Evolutionary conservation across 495 filamentous ascomycete species (phyloP).

Genomic region (Penicillium herquei): DNA sequence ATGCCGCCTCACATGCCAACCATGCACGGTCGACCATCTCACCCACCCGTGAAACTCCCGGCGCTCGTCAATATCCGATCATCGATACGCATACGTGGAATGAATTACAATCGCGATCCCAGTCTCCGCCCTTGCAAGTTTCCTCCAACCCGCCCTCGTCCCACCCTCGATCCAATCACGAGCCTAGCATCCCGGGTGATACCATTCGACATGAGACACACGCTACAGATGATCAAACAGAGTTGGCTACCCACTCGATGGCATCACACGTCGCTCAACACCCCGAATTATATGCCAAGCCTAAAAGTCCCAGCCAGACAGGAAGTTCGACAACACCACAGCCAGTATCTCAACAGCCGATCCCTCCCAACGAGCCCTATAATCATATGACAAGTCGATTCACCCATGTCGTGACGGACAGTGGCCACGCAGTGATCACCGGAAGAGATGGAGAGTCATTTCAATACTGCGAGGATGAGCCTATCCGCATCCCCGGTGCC

Average conservation of each 20-base stretch:
- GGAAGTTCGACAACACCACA: conserved; percentile 1
- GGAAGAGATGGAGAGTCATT: conserved; percentile 67
- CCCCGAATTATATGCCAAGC: conserved; percentile 20
- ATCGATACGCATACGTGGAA: conserved; percentile 34
- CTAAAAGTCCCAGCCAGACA: conserved; percentile 10
- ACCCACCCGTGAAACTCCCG: conserved; percentile 25
- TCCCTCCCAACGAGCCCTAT: conserved; percentile 26
- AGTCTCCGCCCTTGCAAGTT: conserved; percentile 3
- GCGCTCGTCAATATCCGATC: conserved; percentile 32
- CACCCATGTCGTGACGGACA: conserved; percentile 74
- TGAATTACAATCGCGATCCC: conserved; percentile 21
- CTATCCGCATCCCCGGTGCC: conserved; percentile 90
- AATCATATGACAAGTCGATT: conserved; percentile 68
- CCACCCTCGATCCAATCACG: background rate
- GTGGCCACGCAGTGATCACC: conserved; percentile 82
- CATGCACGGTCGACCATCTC: conserved; percentile 12
- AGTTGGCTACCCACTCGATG: conserved; percentile 23
- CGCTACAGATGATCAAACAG: conserved; percentile 12
- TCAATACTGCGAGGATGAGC: conserved; percentile 89
- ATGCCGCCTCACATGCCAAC: conserved; percentile 10
- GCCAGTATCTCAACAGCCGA: conserved; percentile 5
- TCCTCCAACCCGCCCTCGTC: background rate
- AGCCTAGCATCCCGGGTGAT: conserved; percentile 13
- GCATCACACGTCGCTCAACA: conserved; percentile 19
- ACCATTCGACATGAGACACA: conserved; percentile 13